These are phyloP conservation scores for Crithidia fasciculata DNA, from an alignment of 208 protist genomes.

Conservation along the genomic window DNA sequence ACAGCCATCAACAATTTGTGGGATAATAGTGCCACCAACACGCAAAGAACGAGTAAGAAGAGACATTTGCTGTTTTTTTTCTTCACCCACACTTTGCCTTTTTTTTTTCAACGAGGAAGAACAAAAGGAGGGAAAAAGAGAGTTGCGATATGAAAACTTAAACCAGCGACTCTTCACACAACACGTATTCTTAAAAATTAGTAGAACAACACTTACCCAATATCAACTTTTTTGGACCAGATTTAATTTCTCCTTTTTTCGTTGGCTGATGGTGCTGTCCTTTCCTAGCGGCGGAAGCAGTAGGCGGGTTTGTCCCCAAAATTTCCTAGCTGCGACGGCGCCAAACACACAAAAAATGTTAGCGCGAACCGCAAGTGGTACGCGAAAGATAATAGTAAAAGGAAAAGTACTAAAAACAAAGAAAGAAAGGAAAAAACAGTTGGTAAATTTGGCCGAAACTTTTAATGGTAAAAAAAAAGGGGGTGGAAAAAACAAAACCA, in stretches of 20 bases:
- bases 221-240: neutral
- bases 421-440: slow-evolving; percentile 3
- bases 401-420: slow-evolving; percentile 22
- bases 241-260: neutral
- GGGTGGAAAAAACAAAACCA: slow-evolving; percentile 3
- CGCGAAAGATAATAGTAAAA: neutral
- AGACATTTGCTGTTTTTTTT: too few relatives aligned
- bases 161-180: neutral
- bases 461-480: neutral
- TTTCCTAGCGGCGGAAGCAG: neutral
- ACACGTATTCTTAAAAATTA: too few relatives aligned
- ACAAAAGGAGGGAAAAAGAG: neutral
- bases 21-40: too few relatives aligned
- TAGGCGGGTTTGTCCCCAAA: slow-evolving; percentile 30
- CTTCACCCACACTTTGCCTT: too few relatives aligned
- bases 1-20: too few relatives aligned
- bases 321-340: slow-evolving; percentile 19
- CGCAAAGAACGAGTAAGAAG: too few relatives aligned
- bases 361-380: too few relatives aligned
- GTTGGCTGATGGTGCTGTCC: neutral
- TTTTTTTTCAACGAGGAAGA: neutral
- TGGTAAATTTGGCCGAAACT: neutral
- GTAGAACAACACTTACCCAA: neutral
- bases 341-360: neutral
- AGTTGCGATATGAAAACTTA: slow-evolving; percentile 1